Base-by-base conservation (phyloP, 148 eudicot genomes). In the Rheum nobile region DNA sequence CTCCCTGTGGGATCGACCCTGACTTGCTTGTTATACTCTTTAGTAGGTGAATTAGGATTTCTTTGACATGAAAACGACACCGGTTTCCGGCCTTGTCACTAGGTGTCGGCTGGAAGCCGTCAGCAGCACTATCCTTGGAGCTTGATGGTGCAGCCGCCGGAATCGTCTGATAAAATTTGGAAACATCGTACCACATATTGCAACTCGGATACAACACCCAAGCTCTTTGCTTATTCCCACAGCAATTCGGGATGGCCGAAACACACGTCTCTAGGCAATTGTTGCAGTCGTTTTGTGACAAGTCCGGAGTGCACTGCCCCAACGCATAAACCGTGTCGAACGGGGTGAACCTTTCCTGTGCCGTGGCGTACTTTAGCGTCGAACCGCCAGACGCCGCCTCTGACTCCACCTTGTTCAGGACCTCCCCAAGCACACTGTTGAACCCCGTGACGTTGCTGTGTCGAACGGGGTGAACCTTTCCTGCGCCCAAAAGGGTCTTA, bases 281-380 rank as follows among this genome's bases (percentile, higher is more conserved):
- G 16, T 42, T 22, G 69, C 89, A 86, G 28, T 88, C 83, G 13
- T 24, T 14, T 37, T 67, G 35, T 0, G 89, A 79, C 71, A 88
- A 43, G 77, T 88, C 86, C 12, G 77, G 78, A 0, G 88, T 82
- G 75, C 92, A 88, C 86, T 88, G 88, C 47, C 77, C 83, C 31
- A 83, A 70, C 4, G 77, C 78, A 48, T 78, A 80, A 65, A 86
- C 48, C 0, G 35, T 44, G 1, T 77, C 29, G 12, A 37, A 28
- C 4, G 31, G 52, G 8, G 39, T 34, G 22, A 77, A 72, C 19
- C 6, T 28, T 19, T 34, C 76, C 55, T 70, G 26, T 28, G 71
- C 48, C 34, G 74, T 32, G 37, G 75, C 85, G 71, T 71, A 73
- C 82, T 72, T 82, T 9, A 41, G 52, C 19, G n/a, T 11, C 2